phyloP scores from a whole-genome alignment of 768 basidiomycete species.

The Tricholoma matsutake region DNA sequence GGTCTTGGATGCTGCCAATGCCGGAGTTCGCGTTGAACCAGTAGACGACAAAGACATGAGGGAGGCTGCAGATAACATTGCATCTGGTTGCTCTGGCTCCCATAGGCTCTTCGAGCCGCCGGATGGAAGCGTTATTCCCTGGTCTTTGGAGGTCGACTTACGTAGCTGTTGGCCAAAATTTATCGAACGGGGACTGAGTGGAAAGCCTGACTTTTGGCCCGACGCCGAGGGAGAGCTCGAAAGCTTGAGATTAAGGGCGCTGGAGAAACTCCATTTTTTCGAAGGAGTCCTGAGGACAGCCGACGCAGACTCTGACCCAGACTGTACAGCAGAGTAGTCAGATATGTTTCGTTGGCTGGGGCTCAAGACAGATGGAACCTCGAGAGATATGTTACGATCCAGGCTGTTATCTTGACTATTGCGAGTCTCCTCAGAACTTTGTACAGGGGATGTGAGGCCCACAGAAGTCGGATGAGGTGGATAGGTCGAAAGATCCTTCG shows the following conservation, averaged over 20 bases:
- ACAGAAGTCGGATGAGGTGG: constrained; percentile 66
- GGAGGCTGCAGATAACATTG: constrained; percentile 77
- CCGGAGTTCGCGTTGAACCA: constrained; percentile 57
- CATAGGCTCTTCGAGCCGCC: constrained; percentile 47
- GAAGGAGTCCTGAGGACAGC: constrained; percentile 71
- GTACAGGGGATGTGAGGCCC: constrained; percentile 44
- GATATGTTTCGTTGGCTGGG: constrained; percentile 39
- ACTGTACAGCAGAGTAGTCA: constrained; percentile 31
- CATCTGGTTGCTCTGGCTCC: constrained; percentile 70
- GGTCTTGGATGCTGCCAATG: constrained; percentile 52
- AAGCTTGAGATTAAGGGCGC: constrained; percentile 73
- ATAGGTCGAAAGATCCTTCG: constrained; percentile 82
- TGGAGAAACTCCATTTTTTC: constrained; percentile 98
- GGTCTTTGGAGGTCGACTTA: constrained; percentile 69
- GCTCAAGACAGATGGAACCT: constrained; percentile 43
- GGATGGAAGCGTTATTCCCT: constrained; percentile 41
- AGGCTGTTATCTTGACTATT: constrained; percentile 43
- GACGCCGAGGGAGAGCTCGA: constrained; percentile 65
- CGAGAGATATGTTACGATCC: constrained; percentile 48
- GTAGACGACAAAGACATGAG: constrained; percentile 72
- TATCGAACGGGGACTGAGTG: constrained; percentile 65
- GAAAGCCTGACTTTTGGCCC: constrained; percentile 51
- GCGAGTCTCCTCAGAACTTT: constrained; percentile 36
- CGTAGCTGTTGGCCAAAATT: constrained; percentile 65
- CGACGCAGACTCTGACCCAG: constrained; percentile 43